A percentile compares a stretch with the other conserved stretches of the same genome.
Conservation (phyloP, 1,284 basidiomycete species). For the Irpex lacteus region DNA sequence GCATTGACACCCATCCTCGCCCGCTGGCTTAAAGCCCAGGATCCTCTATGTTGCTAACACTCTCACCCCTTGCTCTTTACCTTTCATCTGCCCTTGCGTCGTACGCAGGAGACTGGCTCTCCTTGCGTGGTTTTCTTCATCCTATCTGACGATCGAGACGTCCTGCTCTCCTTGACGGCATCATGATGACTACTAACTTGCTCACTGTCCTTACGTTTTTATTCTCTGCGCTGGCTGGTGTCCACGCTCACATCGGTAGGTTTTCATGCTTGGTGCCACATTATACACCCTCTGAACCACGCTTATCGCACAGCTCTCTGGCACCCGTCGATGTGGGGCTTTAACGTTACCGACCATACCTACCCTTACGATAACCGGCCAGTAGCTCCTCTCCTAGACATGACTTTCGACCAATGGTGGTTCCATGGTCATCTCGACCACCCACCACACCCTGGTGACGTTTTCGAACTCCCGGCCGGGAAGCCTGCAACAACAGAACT, state of each 20-base stretch:
- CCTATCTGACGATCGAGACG: not conserved
- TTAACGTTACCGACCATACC: conserved; percentile 53
- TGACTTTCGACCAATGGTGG: conserved; percentile 69
- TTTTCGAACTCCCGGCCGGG: conserved; percentile 60
- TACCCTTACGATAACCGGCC: conserved; percentile 45
- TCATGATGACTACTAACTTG: not conserved
- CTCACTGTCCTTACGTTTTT: conserved; percentile 4
- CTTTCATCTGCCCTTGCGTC: not conserved
- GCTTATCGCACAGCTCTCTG: conserved; percentile 27
- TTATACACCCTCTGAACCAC: not conserved
- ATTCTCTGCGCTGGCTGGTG: not conserved
- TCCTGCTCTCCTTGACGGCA: not conserved
- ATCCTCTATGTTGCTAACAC: not conserved
- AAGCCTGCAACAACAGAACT: conserved; percentile 50
- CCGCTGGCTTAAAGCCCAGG: not conserved
- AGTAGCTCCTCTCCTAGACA: conserved; percentile 34
- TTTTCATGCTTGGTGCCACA: not conserved
- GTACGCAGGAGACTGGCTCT: not conserved
- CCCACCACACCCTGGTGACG: conserved; percentile 54
- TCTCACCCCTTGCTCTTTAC: not conserved
- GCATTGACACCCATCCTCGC: not conserved
- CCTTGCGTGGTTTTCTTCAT: not conserved
- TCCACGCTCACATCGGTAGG: conserved; percentile 6
- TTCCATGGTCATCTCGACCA: conserved; percentile 62
- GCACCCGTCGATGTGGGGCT: conserved; percentile 44